A percentile compares a stretch with the other conserved stretches of the same genome.
phyloP scores from a whole-genome alignment of 768 basidiomycete genomes.

The Naganishia vaughanmartiniae region DNA sequence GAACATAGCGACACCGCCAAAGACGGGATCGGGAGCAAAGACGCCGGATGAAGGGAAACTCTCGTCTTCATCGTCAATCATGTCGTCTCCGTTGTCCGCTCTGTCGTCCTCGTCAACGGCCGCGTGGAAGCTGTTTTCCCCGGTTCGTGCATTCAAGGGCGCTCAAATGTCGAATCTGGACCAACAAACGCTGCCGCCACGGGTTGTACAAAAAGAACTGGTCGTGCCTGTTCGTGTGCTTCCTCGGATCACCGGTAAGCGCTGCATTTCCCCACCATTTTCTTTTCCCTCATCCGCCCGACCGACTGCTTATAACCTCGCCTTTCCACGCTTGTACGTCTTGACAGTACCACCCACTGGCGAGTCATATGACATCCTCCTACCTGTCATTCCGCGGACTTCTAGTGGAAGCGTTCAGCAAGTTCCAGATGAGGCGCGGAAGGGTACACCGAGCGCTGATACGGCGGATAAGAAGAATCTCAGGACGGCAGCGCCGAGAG shows the following conservation, averaged over 20 bases:
- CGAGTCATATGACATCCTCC: background rate
- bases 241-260: slow-evolving; percentile 17
- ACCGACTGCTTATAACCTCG: background rate
- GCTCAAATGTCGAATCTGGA: too few relatives aligned
- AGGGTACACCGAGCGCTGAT: background rate
- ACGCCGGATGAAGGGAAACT: slow-evolving; percentile 68
- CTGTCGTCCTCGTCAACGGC: background rate
- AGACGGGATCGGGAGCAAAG: too few relatives aligned
- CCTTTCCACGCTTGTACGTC: background rate
- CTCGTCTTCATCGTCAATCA: slow-evolving; percentile 55
- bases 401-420: background rate
- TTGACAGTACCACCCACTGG: background rate
- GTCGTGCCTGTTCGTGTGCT: slow-evolving; percentile 13
- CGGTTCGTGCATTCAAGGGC: background rate
- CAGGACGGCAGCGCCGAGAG: background rate
- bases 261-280: background rate
- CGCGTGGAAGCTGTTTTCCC: background rate
- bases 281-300: background rate
- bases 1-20: slow-evolving; percentile 72
- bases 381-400: background rate
- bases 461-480: background rate
- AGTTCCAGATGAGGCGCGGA: background rate
- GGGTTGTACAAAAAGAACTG: slow-evolving; percentile 74
- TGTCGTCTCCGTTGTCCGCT: slow-evolving; percentile 43
- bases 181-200: slow-evolving; percentile 41